phyloP scores from a whole-genome alignment of 495 filamentous ascomycete species.

The Jackrogersella multiformis region DNA sequence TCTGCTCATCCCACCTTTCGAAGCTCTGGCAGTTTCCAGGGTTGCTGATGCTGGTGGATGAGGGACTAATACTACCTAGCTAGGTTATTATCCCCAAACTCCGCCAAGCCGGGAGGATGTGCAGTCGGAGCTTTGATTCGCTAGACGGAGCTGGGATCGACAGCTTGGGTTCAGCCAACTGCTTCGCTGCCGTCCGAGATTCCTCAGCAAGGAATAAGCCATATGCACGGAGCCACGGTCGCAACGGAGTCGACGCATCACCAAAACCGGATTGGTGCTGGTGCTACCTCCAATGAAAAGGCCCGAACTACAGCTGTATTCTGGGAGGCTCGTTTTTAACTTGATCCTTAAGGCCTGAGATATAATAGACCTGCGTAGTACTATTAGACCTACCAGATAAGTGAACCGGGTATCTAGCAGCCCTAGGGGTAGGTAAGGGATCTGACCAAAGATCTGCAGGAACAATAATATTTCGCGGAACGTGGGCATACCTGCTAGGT shows the following conservation, averaged over 20 bases:
- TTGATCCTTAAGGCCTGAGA: too few species aligned
- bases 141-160: conserved; percentile 20
- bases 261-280: conserved; percentile 6
- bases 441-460: conserved; percentile 24
- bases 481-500: conserved; percentile 1
- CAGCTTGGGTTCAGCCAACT: conserved; percentile 37
- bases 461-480: conserved; percentile 26
- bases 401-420: too few species aligned
- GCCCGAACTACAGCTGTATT: conserved; percentile 17
- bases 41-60: conserved; percentile 11
- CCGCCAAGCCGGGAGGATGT: conserved; percentile 47
- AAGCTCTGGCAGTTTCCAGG: background rate
- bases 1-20: background rate
- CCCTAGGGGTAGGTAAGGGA: too few species aligned
- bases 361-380: too few species aligned
- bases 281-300: conserved; percentile 16
- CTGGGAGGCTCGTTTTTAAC: background rate
- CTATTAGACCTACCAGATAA: too few species aligned
- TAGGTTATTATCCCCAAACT: conserved; percentile 25
- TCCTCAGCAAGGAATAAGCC: conserved; percentile 5
- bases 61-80: too few species aligned
- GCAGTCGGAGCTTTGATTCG: conserved; percentile 36
- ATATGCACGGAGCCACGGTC: background rate
- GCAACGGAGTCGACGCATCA: conserved; percentile 15
- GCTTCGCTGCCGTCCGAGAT: conserved; percentile 26